Conservation (phyloP, 345 rosid genomes). For the Gossypium arboreum region DNA sequence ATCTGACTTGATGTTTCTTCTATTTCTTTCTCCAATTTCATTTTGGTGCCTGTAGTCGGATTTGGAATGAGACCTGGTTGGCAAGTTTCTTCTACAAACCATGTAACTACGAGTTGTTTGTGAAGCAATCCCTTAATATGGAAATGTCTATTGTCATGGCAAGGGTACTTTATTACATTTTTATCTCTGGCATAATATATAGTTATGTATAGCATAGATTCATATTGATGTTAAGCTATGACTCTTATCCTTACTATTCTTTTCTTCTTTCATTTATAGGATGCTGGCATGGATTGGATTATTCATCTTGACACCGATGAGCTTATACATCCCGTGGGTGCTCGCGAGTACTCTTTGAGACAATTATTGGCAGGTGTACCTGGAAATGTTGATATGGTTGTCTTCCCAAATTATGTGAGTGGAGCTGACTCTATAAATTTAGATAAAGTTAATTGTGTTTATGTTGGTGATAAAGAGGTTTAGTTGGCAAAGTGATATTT, state of each 20-base stretch:
- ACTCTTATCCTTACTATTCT: constrained; percentile 10
- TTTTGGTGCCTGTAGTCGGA: constrained; percentile 52
- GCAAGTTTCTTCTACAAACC: constrained; percentile 91
- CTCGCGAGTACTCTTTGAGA: constrained; percentile 74
- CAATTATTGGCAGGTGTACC: constrained; percentile 65
- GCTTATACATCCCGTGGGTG: constrained; percentile 78
- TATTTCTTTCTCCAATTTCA: constrained; percentile 1
- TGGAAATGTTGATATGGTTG: constrained; percentile 60
- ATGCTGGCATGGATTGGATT: constrained; percentile 86
- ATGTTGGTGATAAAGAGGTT: constrained; percentile 2
- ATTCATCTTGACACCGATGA: constrained; percentile 95
- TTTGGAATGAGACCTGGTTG: constrained; percentile 98
- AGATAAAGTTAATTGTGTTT: not conserved
- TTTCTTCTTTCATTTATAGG: constrained; percentile 33
- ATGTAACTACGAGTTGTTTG: constrained; percentile 89
- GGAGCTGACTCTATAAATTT: not conserved
- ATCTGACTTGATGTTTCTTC: constrained; percentile 12
- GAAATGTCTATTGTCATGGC: constrained; percentile 97
- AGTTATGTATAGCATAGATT: not conserved
- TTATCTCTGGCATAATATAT: not conserved
- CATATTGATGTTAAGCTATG: constrained; percentile 2
- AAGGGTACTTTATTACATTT: constrained; percentile 56
- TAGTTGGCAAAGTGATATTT: not conserved
- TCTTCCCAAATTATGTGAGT: constrained; percentile 96
- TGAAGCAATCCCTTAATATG: constrained; percentile 97